A percentile compares a stretch with the other conserved stretches of the same genome.
phyloP scores from a whole-genome alignment of 192 early-diverging fungal genomes.

The Rhizophagus prolifer region DNA sequence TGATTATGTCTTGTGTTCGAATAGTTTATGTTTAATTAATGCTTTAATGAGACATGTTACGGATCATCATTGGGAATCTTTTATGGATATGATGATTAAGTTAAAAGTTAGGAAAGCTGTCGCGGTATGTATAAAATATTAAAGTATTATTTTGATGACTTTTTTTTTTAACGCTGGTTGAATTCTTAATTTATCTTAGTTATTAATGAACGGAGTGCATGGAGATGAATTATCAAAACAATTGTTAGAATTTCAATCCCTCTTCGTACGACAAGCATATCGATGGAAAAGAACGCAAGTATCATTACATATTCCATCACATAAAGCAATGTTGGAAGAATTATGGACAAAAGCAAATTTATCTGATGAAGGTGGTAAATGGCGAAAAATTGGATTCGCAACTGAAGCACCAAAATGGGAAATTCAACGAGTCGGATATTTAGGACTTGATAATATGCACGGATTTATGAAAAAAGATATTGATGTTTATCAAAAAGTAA shows the following conservation, averaged over 20 bases:
- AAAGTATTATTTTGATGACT: not conserved
- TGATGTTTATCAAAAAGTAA: constrained; percentile 49
- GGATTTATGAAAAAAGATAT: constrained; percentile 48
- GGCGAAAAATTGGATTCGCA: constrained; percentile 66
- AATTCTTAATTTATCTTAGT: constrained; percentile 25
- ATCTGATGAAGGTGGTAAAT: constrained; percentile 49
- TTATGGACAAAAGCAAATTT: constrained; percentile 53
- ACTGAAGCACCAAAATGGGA: constrained; percentile 60
- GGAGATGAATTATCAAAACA: constrained; percentile 62
- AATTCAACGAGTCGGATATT: constrained; percentile 57
- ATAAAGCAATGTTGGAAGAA: constrained; percentile 52
- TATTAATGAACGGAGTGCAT: constrained; percentile 52
- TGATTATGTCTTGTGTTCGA: constrained; percentile 64
- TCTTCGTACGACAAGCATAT: constrained; percentile 56
- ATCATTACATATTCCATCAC: constrained; percentile 47
- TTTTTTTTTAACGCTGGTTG: no score
- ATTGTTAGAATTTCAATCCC: constrained; percentile 67
- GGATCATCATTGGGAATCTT: constrained; percentile 46
- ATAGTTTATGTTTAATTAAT: constrained; percentile 63
- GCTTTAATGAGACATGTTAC: constrained; percentile 62
- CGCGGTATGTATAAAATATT: constrained; percentile 40
- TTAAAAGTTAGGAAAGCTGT: constrained; percentile 51
- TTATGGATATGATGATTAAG: constrained; percentile 51
- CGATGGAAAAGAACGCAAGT: constrained; percentile 50
- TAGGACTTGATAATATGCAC: constrained; percentile 65